These are phyloP conservation scores for Fusarium multiceps DNA, from an alignment of 2,329 filamentous ascomycete species.

Conservation along the genomic window DNA sequence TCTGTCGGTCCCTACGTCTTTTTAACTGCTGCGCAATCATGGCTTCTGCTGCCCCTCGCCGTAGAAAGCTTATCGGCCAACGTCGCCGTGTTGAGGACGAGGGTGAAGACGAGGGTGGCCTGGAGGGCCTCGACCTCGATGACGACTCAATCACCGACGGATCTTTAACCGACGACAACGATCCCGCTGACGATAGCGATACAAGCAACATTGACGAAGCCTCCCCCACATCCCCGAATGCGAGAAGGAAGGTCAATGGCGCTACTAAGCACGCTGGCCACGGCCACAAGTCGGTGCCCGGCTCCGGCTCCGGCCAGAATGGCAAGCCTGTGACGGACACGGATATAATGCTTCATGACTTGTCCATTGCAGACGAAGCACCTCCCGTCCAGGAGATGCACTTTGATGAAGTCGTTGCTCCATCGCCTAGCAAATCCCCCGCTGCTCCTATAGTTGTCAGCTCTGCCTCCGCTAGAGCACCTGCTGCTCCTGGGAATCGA, in stretches of 20 bases:
- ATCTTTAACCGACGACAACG: constrained; percentile 72
- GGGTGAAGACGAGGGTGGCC: constrained; percentile 73
- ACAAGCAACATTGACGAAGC: constrained; percentile 70
- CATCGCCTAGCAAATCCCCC: constrained; percentile 55
- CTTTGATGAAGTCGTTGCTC: constrained; percentile 56
- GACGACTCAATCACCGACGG: constrained; percentile 75
- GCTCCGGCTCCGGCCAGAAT: constrained; percentile 50
- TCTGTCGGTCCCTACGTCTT: constrained; percentile 47
- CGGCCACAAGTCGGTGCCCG: constrained; percentile 52
- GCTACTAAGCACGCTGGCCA: constrained; percentile 50
- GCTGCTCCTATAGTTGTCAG: constrained; percentile 66
- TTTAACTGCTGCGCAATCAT: constrained; percentile 47
- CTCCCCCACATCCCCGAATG: constrained; percentile 61
- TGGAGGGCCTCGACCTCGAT: constrained; percentile 67
- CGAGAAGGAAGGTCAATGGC: constrained; percentile 57
- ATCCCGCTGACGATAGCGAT: constrained; percentile 70
- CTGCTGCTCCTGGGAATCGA: constrained; percentile 73
- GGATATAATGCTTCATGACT: constrained; percentile 68
- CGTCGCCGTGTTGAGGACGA: constrained; percentile 77
- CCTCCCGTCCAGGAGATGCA: constrained; percentile 58
- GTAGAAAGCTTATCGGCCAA: constrained; percentile 74
- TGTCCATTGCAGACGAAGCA: constrained; percentile 58
- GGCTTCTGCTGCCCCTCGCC: constrained; percentile 59
- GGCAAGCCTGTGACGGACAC: constrained; percentile 61
- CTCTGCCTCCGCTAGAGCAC: constrained; percentile 61